phyloP scores from a whole-genome alignment of 2,329 filamentous ascomycete species.

The Teratosphaeria zuluensis region DNA sequence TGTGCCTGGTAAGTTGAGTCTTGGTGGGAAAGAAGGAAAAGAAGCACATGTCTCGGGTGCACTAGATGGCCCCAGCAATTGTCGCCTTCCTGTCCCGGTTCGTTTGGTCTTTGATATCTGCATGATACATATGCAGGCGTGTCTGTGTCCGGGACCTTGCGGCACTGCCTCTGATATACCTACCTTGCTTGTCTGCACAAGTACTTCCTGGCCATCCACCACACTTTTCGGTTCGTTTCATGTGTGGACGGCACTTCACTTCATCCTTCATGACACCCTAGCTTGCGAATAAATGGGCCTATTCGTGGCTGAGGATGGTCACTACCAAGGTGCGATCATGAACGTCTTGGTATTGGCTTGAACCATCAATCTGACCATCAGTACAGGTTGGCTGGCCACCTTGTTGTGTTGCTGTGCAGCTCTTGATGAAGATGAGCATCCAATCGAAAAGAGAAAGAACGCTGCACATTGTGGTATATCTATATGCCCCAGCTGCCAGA shows the following conservation, averaged over 20 bases:
- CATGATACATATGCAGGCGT: background rate
- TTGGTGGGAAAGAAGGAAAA: background rate
- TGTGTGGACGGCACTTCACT: conserved; percentile 1
- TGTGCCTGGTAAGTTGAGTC: background rate
- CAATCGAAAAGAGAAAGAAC: conserved; percentile 8
- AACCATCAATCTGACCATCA: background rate
- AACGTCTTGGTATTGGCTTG: background rate
- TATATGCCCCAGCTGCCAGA: background rate
- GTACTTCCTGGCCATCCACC: conserved; percentile 2
- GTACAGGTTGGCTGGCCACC: conserved; percentile 21
- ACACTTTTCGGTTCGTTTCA: background rate
- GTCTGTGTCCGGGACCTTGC: background rate
- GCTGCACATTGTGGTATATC: conserved; percentile 8
- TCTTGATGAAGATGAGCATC: conserved; percentile 20
- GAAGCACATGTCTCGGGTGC: background rate
- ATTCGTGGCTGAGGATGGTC: conserved; percentile 20
- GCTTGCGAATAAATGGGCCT: conserved; percentile 23
- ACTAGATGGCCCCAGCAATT: background rate
- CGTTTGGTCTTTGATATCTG: background rate
- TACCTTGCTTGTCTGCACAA: conserved; percentile 1
- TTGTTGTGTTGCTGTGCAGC: conserved; percentile 25
- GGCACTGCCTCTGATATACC: background rate
- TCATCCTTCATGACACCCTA: conserved; percentile 11
- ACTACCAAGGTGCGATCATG: conserved; percentile 12
- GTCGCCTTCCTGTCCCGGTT: background rate